Evolutionary conservation across 768 basidiomycete species (phyloP), one percentile per base, ranked within the genome.

Genomic region (Coprinopsis strossmayeri): DNA sequence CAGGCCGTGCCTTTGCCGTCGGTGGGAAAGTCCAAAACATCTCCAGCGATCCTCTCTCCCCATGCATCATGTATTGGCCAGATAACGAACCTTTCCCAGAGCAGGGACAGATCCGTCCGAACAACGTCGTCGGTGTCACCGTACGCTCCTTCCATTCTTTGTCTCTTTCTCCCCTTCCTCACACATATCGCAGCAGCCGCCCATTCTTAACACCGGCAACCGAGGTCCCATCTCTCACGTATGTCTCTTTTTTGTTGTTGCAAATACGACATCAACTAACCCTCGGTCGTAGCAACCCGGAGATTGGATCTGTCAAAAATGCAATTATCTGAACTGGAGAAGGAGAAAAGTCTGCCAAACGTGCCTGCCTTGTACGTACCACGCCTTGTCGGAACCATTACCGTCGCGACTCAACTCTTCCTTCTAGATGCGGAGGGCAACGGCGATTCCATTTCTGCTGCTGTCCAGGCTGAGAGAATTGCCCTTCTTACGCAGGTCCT

Each of bases 31-130:
- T 91, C 5, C 85, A 84, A 57, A 90, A 92, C 56, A 64, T 91
- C 51, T 90, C 87, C 23, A 69, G 56, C 32, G 87, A 91, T 60
- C 86, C 87, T 17, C 61, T 81, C 42, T 57, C 69, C 24, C 85
- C 89, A 2, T 89, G 89, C 56, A 73, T 90, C 68, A 83, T 91
- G 81, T 91, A 84, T 57, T 92, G 90, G 90, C 89, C 90, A 3
- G 89, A 91, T 63, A 92, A 92, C 56, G 90, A 92, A 60, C 76
- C 86, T 3, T 70, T 88, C 52, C 90, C 90, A 1, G 84, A 87
- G 55, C 82, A 79, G 61, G 80, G 85, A 11, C 90, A 91, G 67
- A 86, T 84, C 50, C 72, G 87, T 2, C 87, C 84, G 0, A 73
- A 68, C 51, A 71, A 60, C 18, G 64, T 83, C 15, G 64, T 69